phyloP scores from a whole-genome alignment of 2,329 filamentous ascomycete species.

The Seiridium cupressi region DNA sequence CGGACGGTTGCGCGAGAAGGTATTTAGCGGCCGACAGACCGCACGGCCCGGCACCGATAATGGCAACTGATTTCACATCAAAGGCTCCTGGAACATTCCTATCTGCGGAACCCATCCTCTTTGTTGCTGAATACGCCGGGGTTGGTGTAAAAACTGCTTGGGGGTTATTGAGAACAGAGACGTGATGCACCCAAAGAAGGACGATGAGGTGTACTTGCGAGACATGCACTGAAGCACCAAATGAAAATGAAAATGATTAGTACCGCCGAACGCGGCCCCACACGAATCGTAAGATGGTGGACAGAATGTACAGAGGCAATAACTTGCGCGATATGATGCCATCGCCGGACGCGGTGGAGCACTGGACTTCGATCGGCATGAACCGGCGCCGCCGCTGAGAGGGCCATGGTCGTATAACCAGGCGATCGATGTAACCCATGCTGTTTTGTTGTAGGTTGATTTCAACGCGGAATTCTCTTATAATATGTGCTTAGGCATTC shows the following conservation, averaged over 20 bases:
- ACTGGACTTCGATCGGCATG: neutral
- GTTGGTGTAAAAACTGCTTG: too few relatives aligned
- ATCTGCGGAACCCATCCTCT: slow-evolving; percentile 17
- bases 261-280: neutral
- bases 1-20: slow-evolving; percentile 58
- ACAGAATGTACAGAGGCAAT: neutral
- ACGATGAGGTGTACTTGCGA: neutral
- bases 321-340: slow-evolving; percentile 2
- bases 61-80: slow-evolving; percentile 61
- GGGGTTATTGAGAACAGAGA: too few relatives aligned
- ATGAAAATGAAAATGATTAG: too few relatives aligned
- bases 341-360: neutral
- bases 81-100: slow-evolving; percentile 29
- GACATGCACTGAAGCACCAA: neutral
- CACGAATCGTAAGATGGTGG: neutral
- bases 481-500: neutral
- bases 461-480: too few relatives aligned
- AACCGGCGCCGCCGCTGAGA: neutral
- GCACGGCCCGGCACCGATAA: slow-evolving; percentile 80
- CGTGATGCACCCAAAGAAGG: too few relatives aligned
- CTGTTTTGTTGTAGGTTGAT: too few relatives aligned
- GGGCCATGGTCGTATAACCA: neutral
- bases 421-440: too few relatives aligned
- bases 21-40: slow-evolving; percentile 82
- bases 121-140: neutral